phyloP scores from a whole-genome alignment of 805 yeast genomes.

The Candida coquimbonensis region DNA sequence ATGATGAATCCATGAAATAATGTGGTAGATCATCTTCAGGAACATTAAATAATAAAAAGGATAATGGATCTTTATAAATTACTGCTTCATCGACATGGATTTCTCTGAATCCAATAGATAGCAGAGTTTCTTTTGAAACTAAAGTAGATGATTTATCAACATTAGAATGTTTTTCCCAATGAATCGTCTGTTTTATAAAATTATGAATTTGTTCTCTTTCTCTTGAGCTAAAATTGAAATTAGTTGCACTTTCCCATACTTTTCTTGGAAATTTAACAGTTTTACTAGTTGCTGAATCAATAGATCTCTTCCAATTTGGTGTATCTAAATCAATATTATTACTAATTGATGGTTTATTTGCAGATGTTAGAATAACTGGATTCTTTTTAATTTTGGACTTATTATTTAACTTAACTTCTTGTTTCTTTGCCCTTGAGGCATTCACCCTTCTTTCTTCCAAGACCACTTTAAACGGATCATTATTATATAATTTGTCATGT shows the following conservation, averaged over 20 bases:
- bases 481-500: slow-evolving; percentile 48
- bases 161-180: slow-evolving; percentile 35
- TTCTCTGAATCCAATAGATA: slow-evolving; percentile 56
- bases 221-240: slow-evolving; percentile 60
- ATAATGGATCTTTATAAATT: slow-evolving; percentile 41
- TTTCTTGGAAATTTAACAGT: slow-evolving; percentile 35
- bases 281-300: slow-evolving; percentile 8
- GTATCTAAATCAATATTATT: background rate
- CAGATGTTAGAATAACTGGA: slow-evolving; percentile 35
- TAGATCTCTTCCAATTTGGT: slow-evolving; percentile 1
- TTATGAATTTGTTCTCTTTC: slow-evolving; percentile 57
- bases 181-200: slow-evolving; percentile 48
- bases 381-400: slow-evolving; percentile 45
- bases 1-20: slow-evolving; percentile 44
- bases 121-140: slow-evolving; percentile 25
- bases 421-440: slow-evolving; percentile 39
- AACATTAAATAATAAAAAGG: slow-evolving; percentile 65
- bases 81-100: slow-evolving; percentile 70
- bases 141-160: background rate
- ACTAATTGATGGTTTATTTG: slow-evolving; percentile 12
- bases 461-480: slow-evolving; percentile 71
- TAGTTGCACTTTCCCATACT: slow-evolving; percentile 65
- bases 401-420: slow-evolving; percentile 37
- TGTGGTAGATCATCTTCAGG: slow-evolving; percentile 92
- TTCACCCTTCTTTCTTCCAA: slow-evolving; percentile 47